Base-by-base conservation (phyloP, 306 rosid genomes). In the Quercus dentata region DNA sequence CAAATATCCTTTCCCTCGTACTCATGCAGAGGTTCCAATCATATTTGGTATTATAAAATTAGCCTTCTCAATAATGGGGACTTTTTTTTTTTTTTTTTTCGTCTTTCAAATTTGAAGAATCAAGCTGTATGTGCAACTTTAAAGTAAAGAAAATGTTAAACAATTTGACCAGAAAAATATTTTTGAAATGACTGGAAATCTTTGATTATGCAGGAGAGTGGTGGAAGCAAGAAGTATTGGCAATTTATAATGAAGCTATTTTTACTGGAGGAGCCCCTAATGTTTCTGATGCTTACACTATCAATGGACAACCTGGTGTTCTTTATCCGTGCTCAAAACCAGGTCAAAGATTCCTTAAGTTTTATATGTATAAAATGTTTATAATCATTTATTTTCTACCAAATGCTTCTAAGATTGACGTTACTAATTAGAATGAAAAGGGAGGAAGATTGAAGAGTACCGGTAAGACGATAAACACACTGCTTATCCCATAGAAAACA, bases 21-120 rank as follows among this genome's bases (percentile, higher is more conserved):
- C 92, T 28, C 27, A 78, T 25, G 87, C 75, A 14, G 79, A 88
- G 57, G n/a, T 84, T 11, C 88, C 85, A n/a, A 78, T 90, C 28
- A 73, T 87, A 25, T 82, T 90, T 6, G 91, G 93, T 87, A 84
- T 21, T 61, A 61, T 23, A 61, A 61, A 12, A 23, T 49, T 49
- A 49, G 18, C 5, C 33, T 25, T 61, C 4, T 61, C 33, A 61
- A 61, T 58, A 1, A 62, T 11, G 14, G 38, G 15, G 7, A 20
- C 3, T 0, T 57, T 20, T 58, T 21, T 2, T 20, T 57, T n/a
- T 57, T 10, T 58, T 9, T 20, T 20, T 20, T 20, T 1, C 2
- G 3, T n/a, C 8, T 20, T 11, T 21, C 28, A 11, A n/a, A n/a
- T 23, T 20, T 41, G 46, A 41, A 8, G 11, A n/a, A 10, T 58